Base-by-base conservation (phyloP, 495 filamentous ascomycete genomes). In the Podospora conica region DNA sequence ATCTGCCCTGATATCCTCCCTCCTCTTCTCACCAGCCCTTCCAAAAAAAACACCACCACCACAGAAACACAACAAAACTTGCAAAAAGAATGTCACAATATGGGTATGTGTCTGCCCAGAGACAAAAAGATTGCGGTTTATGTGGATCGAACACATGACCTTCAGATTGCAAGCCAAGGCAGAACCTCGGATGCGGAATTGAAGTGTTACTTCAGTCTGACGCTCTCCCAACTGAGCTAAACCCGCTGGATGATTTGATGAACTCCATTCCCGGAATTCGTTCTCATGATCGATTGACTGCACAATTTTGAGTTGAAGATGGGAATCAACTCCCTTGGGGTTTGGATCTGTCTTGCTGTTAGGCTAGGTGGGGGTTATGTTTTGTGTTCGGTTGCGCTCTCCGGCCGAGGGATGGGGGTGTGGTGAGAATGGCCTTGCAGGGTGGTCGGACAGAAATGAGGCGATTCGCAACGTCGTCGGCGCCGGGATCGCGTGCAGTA, bases 221-320 rank as follows among this genome's bases (percentile, higher is more conserved):
- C 40, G 40, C 40, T 48, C 40, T 48, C 40, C 40, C 40, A 48
- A 48, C 40, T 48, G 40, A 48, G 40, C 40, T 48, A 48, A 48
- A 48, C 40, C 40, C 40, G 40, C 40, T 48, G 40, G 40, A 40
- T 40, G 33, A 48, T 78, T 48, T n/a, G 40, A 48, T 48, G 40
- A 11, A 48, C 8, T 5, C 6, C 18, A n/a, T 0, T 48, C 6
- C 6, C 0, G 33, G 15, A n/a, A 48, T n/a, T 8, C 12, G 29
- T 10, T 1, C 29, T 3, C 29, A 1, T 31, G 9, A 1, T 31
- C 1, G 9, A 9, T 11, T 31, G 29, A 3, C 0, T 11, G 1
- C 2, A 3, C 2, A 3, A 31, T 11, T 11, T 3, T 11, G 9
- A 11, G 3, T 3, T 10, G 29, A 11, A n/a, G n/a, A 11, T 11